Evolutionary conservation across 129 eudicot genomes (phyloP), one percentile per base, ranked within the genome.

Genomic region (Gnaphalium uliginosum): DNA sequence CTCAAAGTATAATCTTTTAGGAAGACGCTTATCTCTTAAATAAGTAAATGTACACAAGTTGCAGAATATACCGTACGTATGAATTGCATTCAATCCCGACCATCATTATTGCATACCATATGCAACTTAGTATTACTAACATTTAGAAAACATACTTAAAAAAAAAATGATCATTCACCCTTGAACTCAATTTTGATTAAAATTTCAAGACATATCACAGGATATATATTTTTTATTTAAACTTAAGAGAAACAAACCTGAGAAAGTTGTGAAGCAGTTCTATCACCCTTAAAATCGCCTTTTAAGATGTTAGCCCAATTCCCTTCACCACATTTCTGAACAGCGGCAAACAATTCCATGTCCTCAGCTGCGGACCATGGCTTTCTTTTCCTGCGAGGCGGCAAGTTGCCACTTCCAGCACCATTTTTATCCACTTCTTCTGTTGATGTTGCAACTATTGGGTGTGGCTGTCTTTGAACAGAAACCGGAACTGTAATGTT

Each of bases 231-330:
- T 35, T 8, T 32, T 2, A 21, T 66, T 18, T 2, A 4, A 5
- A 53, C 2, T 2, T 10, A 53, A 5, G 4, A 4, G 5, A 66
- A 73, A 77, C 14, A 72, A 66, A 93, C 98, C 96, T 93, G 96
- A 66, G 96, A 88, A 21, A 93, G 81, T 78, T 93, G 97, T 65
- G 92, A 79, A 54, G 98, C 83, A 57, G 92, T 85, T 82, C 97
- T 86, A 48, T 88, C 97, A 25, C 87, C 83, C 83, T 88, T 85
- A 74, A 86, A 93, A 75, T 88, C 89, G 48, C 85, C 88, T 86
- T 86, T 86, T 18, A 88, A 78, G 27, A 93, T 88, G 84, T 51
- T 85, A 26, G 91, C 96, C 98, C 98, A 93, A 84, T 87, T 93
- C 53, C 91, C 92, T 84, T 90, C 98, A 57, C 96, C 98, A 66